These are phyloP conservation scores for Aspergillus haitiensis DNA, from an alignment of 495 filamentous ascomycete genomes.

Conservation along the genomic window DNA sequence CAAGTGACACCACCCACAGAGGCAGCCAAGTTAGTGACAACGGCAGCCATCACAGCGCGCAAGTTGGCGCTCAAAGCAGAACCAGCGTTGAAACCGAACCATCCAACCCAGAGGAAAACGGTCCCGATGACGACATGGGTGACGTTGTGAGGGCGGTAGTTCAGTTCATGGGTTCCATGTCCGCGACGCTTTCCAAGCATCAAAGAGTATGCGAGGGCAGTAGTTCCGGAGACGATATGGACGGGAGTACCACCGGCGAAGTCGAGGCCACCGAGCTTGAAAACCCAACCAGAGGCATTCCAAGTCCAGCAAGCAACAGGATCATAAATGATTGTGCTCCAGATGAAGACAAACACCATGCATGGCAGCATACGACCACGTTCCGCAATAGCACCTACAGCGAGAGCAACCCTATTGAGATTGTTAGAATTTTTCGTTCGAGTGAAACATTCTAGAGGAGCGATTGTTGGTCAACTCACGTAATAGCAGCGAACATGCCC, in stretches of 20 bases:
- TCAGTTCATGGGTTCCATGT: conserved; percentile 83
- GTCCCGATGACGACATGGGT: conserved; percentile 96
- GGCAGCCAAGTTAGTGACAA: conserved; percentile 57
- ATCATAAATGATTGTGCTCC: conserved; percentile 92
- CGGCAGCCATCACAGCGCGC: conserved; percentile 64
- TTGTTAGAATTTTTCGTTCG: background rate
- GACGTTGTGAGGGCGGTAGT: conserved; percentile 97
- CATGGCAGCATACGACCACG: conserved; percentile 92
- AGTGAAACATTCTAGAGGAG: background rate
- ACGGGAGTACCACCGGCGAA: conserved; percentile 97
- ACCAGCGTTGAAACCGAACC: conserved; percentile 98
- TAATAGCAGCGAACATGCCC: conserved; percentile 97
- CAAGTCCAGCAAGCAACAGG: conserved; percentile 98
- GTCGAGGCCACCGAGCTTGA: conserved; percentile 81
- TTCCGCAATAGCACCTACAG: conserved; percentile 89
- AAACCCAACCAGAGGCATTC: conserved; percentile 86
- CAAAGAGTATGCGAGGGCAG: conserved; percentile 84
- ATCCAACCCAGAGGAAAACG: conserved; percentile 98
- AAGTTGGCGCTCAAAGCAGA: conserved; percentile 87
- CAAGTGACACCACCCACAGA: conserved; percentile 86
- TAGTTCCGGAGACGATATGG: conserved; percentile 88
- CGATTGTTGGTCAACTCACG: conserved; percentile 50
- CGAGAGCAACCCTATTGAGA: conserved; percentile 71
- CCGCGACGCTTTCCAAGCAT: conserved; percentile 82
- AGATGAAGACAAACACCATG: conserved; percentile 95